Base-by-base conservation (phyloP, 164 flowering plant species). In the Magnolia changhungtana region DNA sequence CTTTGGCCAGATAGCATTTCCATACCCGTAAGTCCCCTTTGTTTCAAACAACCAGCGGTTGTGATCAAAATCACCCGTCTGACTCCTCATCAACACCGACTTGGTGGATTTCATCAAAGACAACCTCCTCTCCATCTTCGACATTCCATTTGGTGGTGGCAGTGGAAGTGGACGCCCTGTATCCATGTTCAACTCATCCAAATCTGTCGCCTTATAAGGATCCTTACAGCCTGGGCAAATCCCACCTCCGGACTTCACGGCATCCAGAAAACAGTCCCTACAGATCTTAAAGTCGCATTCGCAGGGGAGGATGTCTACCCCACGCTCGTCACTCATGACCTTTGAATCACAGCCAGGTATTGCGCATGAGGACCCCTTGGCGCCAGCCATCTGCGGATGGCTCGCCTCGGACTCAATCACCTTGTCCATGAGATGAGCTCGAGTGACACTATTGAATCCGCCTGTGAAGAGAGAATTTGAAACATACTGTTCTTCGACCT, bases 11-110 rank as follows among this genome's bases (percentile, higher is more conserved):
- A 92, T 1, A 58, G 96, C 98, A 79, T 85, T 93, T 6, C 96
- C 98, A 72, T 87, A 86, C 7, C 95, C 96, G 27, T 93, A 90
- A 27, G 91, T 92, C 0, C 94, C 96, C 73, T 87, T 84, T 0
- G 95, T 89, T 77, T 93, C 96, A 59, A 90, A 93, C 83, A 93
- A 71, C 95, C 95, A 93, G 71, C 86, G 76, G 78, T 90, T 90
- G 70, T 92, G 95, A 80, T 93, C 98, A 37, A 89, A 92, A 13
- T 92, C 98, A 49, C 89, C 88, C 2, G 79, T 86, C 75, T 87
- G 95, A 80, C 82, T 89, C 81, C 92, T 81, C 85, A 78, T 63
- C 71, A 83, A 49, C 81, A 86, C 69, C 0, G 90, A 86, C 75
- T 83, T 80, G 67, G 81, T 81, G 0, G 81, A 70, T 45, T 88